Evolutionary conservation across 2,329 filamentous ascomycete genomes (phyloP).

Genomic region (Botrytis elliptica): DNA sequence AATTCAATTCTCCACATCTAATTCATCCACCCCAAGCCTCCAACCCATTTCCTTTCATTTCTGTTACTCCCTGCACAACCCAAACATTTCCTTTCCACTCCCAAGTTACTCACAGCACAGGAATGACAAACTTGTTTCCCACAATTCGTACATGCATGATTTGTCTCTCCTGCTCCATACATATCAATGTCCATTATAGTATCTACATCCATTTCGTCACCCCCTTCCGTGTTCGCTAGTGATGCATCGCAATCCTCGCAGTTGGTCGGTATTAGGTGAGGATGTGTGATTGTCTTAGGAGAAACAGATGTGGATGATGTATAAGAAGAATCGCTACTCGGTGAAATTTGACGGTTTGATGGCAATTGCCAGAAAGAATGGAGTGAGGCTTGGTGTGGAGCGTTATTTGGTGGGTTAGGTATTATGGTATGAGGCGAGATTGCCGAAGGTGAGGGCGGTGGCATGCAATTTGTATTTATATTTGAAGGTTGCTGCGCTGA

Average conservation of each 20-base stretch:
- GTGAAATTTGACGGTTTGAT: slow-evolving; percentile 38
- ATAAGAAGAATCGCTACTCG: slow-evolving; percentile 32
- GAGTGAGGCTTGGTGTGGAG: slow-evolving; percentile 49
- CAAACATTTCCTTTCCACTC: slow-evolving; percentile 53
- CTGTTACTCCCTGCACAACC: slow-evolving; percentile 45
- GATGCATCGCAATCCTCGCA: slow-evolving; percentile 56
- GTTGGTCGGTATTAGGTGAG: slow-evolving; percentile 37
- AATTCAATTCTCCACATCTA: neutral
- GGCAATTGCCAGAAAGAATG: slow-evolving; percentile 62
- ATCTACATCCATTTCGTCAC: slow-evolving; percentile 46
- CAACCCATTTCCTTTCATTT: slow-evolving; percentile 27
- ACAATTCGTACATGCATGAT: slow-evolving; percentile 49
- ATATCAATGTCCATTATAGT: slow-evolving; percentile 42
- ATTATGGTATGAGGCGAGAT: slow-evolving; percentile 27
- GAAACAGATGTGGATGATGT: slow-evolving; percentile 27
- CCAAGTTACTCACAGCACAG: slow-evolving; percentile 59
- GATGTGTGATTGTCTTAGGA: slow-evolving; percentile 23
- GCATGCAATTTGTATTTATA: slow-evolving; percentile 28
- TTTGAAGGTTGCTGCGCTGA: slow-evolving; percentile 49
- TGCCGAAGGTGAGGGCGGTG: slow-evolving; percentile 25
- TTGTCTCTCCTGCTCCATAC: slow-evolving; percentile 25
- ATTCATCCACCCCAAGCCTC: slow-evolving; percentile 30
- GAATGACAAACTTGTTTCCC: slow-evolving; percentile 57
- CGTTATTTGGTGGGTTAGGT: slow-evolving; percentile 25
- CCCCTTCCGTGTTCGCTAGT: slow-evolving; percentile 32